These are phyloP conservation scores for Antitrichia curtipendula DNA, from an alignment of 225 moss, liverwort and hornwort species.

Conservation along the genomic window DNA sequence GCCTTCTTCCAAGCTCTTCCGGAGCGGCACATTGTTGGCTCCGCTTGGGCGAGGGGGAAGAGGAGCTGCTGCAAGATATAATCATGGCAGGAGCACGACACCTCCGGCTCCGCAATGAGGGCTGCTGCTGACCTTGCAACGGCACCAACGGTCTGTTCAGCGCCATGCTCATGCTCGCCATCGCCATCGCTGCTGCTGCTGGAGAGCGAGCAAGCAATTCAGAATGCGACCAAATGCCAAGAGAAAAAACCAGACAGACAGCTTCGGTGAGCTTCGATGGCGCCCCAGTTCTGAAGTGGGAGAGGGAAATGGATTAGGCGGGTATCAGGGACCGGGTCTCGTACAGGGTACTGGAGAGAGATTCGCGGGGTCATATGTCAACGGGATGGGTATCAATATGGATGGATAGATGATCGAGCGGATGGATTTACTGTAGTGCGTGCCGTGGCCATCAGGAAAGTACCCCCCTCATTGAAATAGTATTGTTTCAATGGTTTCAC, in stretches of 20 bases:
- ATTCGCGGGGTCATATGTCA: too few relatives aligned
- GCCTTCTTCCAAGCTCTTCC: background rate
- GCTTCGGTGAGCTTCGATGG: background rate
- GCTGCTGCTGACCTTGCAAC: background rate
- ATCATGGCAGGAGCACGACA: background rate
- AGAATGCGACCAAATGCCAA: background rate
- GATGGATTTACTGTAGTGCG: too few relatives aligned
- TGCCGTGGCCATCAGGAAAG: too few relatives aligned
- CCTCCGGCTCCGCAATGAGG: background rate
- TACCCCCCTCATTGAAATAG: too few relatives aligned
- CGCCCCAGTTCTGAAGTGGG: background rate
- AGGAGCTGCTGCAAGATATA: constrained; percentile 1
- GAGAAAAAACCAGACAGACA: background rate
- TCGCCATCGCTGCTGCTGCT: constrained; percentile 1
- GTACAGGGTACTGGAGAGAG: background rate
- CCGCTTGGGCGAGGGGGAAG: background rate
- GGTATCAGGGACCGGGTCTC: background rate
- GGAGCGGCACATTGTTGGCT: background rate
- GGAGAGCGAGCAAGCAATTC: background rate
- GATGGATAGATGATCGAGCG: background rate
- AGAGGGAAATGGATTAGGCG: background rate
- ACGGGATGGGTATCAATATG: background rate
- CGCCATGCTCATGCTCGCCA: constrained; percentile 24
- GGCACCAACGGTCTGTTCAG: background rate
- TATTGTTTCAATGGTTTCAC: too few relatives aligned